Evolutionary conservation across 106 monocot genomes (phyloP).

Genomic region (Triglochin maritima): DNA sequence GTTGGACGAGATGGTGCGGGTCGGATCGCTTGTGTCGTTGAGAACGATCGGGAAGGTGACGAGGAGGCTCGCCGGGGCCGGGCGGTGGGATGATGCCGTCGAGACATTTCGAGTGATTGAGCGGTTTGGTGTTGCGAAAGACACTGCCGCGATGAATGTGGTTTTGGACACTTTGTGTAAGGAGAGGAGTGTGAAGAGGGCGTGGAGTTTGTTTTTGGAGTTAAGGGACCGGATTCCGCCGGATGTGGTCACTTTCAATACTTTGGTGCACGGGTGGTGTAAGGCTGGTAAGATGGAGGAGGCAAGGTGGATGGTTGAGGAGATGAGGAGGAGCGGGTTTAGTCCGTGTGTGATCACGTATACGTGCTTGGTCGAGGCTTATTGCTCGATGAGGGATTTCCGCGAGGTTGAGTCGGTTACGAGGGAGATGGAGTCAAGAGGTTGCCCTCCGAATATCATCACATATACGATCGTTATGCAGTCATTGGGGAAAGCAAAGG

Average conservation of each 20-base stretch:
- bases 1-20: conserved; percentile 45
- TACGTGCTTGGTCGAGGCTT: conserved; percentile 70
- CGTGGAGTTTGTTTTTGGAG: conserved; percentile 48
- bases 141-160: conserved; percentile 58
- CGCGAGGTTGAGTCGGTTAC: conserved; percentile 34
- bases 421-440: conserved; percentile 44
- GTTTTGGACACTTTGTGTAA: conserved; percentile 79
- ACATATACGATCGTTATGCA: conserved; percentile 93
- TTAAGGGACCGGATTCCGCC: conserved; percentile 42
- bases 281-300: conserved; percentile 58
- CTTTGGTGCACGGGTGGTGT: conserved; percentile 81
- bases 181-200: conserved; percentile 67
- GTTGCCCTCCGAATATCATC: conserved; percentile 66
- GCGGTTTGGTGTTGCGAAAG: conserved; percentile 51
- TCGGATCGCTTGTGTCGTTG: conserved; percentile 46
- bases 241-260: conserved; percentile 57
- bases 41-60: conserved; percentile 61
- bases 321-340: conserved; percentile 66
- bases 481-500: conserved; percentile 56
- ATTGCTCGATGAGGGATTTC: conserved; percentile 63
- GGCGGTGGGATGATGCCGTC: conserved; percentile 66
- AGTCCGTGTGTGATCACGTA: conserved; percentile 73
- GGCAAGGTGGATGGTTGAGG: conserved; percentile 40
- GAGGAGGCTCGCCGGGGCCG: conserved; percentile 71
- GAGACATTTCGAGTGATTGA: conserved; percentile 43